Conservation (phyloP, 2,329 filamentous ascomycete genomes). For the Conoideocrella luteorostrata region DNA sequence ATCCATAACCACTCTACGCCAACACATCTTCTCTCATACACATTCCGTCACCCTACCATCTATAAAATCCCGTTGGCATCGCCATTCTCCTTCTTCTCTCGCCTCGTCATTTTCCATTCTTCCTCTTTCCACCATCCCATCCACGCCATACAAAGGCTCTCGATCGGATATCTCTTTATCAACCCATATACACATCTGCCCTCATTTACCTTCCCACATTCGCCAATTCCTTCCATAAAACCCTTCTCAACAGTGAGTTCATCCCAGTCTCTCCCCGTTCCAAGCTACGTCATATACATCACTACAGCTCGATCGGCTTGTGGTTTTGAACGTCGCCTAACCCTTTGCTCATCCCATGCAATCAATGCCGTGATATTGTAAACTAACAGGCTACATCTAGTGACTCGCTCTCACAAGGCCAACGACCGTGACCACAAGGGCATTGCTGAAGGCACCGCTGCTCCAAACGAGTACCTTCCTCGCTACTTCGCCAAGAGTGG, state of each 20-base stretch:
- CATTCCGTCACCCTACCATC: neutral
- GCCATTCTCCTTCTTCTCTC: neutral
- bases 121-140: neutral
- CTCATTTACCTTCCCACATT: neutral
- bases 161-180: too few relatives aligned
- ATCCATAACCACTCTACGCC: neutral
- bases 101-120: neutral
- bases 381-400: too few relatives aligned
- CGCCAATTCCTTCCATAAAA: neutral
- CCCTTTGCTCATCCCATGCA: neutral
- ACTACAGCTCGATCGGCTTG: too few relatives aligned
- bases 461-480: constrained; percentile 68
- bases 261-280: too few relatives aligned
- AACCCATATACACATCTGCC: too few relatives aligned
- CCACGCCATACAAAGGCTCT: too few relatives aligned
- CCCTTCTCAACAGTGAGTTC: neutral
- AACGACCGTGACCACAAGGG: constrained; percentile 88
- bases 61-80: neutral
- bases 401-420: constrained; percentile 96
- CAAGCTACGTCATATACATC: too few relatives aligned
- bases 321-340: too few relatives aligned
- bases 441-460: constrained; percentile 66
- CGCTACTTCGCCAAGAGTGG: constrained; percentile 91
- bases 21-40: neutral
- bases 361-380: constrained; percentile 9